Base-by-base conservation (phyloP, 331 rosid genomes). In the Quercus tomentella region DNA sequence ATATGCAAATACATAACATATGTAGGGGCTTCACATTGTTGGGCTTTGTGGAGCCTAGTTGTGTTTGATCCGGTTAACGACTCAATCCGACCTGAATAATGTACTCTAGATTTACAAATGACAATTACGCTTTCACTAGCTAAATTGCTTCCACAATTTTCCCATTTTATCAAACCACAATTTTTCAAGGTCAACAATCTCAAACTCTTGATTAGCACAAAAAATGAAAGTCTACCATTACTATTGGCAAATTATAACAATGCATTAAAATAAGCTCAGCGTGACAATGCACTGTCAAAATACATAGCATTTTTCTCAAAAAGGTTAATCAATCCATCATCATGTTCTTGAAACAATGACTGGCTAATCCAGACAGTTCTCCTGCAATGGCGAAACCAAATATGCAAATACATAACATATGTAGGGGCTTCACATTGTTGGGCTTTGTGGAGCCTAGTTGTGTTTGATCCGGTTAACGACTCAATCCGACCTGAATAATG, bases 291-390 rank as follows among this genome's bases (percentile, higher is more conserved):
- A 62, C 4, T 62, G 6, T 33, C 37, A 33, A 62, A 9, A 65
- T 62, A 33, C 37, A 14, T 12, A 61, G 18, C 67, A 28, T 17
- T 41, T 41, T 41, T 11, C 22, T 65, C 63, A 20, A 2, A 10
- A 57, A 21, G 26, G 21, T 12, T 7, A 20, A 65, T 65, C 49
- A 41, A 41, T 7, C 35, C 35, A 30, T 30, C 31, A 4, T 30
- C 5, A 31, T 31, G 35, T 31, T 31, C 35, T 31, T 31, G 6
- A 31, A 70, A 61, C 58, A 85, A 37, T 82, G 73, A 76, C 73
- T 83, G 70, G 86, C 88, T 88, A 92, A 35, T 33, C 28, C 41
- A 20, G 25, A 33, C 28, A 30, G 23, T 35, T 18, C 54, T 37
- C 72, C 72, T 67, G 72, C 72, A 67, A 67, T 67, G 52, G 49